phyloP scores from a whole-genome alignment of 1,139 yeast species.

The Hemisphaericaspora subhashii region DNA sequence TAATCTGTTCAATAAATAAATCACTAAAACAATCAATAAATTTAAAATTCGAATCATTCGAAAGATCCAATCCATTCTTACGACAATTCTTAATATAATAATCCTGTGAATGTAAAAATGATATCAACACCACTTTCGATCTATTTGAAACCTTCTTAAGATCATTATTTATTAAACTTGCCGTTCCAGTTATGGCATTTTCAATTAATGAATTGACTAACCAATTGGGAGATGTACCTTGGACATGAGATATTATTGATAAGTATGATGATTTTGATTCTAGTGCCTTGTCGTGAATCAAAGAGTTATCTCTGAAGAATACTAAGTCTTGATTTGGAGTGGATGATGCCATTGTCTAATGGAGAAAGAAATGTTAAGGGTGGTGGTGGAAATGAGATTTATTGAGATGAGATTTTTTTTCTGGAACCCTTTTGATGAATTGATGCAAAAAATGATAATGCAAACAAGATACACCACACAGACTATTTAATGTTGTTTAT shows the following conservation, averaged over 20 bases:
- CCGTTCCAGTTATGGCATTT: conserved; percentile 43
- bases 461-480: no score
- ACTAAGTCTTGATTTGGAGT: conserved; percentile 59
- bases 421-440: not conserved
- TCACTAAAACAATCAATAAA: conserved; percentile 48
- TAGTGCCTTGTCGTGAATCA: conserved; percentile 32
- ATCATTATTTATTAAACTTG: conserved; percentile 37
- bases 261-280: conserved; percentile 26
- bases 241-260: conserved; percentile 53
- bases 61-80: conserved; percentile 45
- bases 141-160: conserved; percentile 21
- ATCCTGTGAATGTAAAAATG: conserved; percentile 42
- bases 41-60: conserved; percentile 28
- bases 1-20: conserved; percentile 34
- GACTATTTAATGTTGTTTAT: no score
- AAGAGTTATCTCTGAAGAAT: conserved; percentile 54
- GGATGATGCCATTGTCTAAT: conserved; percentile 16
- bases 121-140: conserved; percentile 39
- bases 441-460: no score
- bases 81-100: conserved; percentile 40
- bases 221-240: conserved; percentile 73
- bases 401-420: not conserved
- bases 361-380: not conserved
- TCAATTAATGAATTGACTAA: conserved; percentile 50
- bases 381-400: not conserved